A percentile compares a stretch with the other conserved stretches of the same genome.
Evolutionary conservation across 164 flowering plant genomes (phyloP).

Genomic region (Umbellularia californica): DNA sequence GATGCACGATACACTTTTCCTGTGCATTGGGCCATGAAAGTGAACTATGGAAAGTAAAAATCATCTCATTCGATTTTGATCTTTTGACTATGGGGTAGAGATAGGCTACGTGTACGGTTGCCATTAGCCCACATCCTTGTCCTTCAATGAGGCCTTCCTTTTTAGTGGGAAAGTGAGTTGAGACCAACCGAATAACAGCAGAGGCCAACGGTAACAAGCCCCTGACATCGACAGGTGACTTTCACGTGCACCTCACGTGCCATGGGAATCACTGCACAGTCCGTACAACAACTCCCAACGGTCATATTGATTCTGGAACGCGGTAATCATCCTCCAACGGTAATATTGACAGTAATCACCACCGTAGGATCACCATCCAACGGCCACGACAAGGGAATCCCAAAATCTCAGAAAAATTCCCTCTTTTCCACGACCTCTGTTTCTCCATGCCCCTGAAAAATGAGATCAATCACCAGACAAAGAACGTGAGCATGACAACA

Average conservation of each 20-base stretch:
- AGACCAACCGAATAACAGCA: not conserved
- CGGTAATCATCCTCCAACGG: slow-evolving; percentile 46
- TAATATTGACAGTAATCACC: slow-evolving; percentile 40
- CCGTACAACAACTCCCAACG: slow-evolving; percentile 32
- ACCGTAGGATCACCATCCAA: slow-evolving; percentile 48
- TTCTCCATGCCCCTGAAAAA: slow-evolving; percentile 19
- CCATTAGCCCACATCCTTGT: not conserved
- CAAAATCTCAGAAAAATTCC: slow-evolving; percentile 10
- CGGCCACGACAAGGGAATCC: slow-evolving; percentile 23
- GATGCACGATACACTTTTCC: too few relatives aligned
- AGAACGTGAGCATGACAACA: slow-evolving; percentile 17
- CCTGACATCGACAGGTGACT: slow-evolving; percentile 3
- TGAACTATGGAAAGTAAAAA: too few relatives aligned
- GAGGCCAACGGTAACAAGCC: not conserved
- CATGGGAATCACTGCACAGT: slow-evolving; percentile 8
- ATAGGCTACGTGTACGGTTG: not conserved
- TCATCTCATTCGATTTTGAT: too few relatives aligned
- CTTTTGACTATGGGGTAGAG: too few relatives aligned
- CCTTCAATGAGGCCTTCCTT: not conserved
- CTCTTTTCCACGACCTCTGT: slow-evolving; percentile 18
- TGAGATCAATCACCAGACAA: slow-evolving; percentile 22
- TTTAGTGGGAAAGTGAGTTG: not conserved
- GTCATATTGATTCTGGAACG: slow-evolving; percentile 10
- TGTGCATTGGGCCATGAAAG: too few relatives aligned
- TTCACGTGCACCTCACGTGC: slow-evolving; percentile 34